These are phyloP conservation scores for Phytopythium sindhum DNA, from an alignment of 352 stramenopile species.

Conservation along the genomic window DNA sequence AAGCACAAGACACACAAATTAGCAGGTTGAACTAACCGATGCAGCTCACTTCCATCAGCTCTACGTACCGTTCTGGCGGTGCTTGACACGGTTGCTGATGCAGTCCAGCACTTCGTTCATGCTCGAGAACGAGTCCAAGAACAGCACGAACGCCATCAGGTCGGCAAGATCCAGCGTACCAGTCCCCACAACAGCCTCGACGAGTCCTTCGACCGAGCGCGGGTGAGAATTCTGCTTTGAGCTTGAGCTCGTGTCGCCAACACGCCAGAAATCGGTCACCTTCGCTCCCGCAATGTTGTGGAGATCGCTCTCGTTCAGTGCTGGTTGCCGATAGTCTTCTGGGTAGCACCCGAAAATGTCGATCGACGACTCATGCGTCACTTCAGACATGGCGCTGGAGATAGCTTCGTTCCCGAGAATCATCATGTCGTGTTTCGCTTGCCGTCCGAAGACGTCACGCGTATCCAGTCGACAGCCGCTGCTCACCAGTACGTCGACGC, in stretches of 20 bases:
- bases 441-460: slow-evolving; percentile 62
- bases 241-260: background rate
- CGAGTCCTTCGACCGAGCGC: slow-evolving; percentile 28
- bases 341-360: slow-evolving; percentile 70
- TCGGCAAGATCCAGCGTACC: slow-evolving; percentile 54
- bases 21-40: background rate
- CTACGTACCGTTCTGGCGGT: slow-evolving; percentile 39
- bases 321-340: slow-evolving; percentile 41
- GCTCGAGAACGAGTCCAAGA: slow-evolving; percentile 65
- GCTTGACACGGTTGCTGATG: slow-evolving; percentile 43
- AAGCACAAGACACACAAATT: slow-evolving; percentile 9
- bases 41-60: background rate
- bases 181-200: slow-evolving; percentile 26
- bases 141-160: slow-evolving; percentile 64
- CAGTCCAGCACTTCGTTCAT: slow-evolving; percentile 57
- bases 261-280: slow-evolving; percentile 18
- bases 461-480: slow-evolving; percentile 45
- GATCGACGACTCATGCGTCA: slow-evolving; percentile 20
- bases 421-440: slow-evolving; percentile 49
- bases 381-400: slow-evolving; percentile 20
- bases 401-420: slow-evolving; percentile 37
- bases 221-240: slow-evolving; percentile 10
- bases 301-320: slow-evolving; percentile 12
- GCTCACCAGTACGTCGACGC: slow-evolving; percentile 48
- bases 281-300: background rate